Conservation (phyloP, 1,284 basidiomycete genomes). For the Hypsizygus ulmarius region DNA sequence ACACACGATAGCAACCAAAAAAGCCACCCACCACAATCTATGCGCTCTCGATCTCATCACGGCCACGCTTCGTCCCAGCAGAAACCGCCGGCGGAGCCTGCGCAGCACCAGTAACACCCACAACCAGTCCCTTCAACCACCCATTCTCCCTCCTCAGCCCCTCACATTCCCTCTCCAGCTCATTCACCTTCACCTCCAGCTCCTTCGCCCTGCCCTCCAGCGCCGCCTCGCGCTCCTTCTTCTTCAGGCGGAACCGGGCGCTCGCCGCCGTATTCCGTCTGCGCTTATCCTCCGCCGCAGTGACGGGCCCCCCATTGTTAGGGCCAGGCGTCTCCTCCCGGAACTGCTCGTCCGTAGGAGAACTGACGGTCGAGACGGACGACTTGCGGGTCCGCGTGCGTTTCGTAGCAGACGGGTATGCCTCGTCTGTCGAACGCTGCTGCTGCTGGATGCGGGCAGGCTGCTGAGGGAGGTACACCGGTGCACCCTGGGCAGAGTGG, state of each 20-base stretch:
- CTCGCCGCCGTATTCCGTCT: conserved; percentile 94
- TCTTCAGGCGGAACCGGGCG: conserved; percentile 97
- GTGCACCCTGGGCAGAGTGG: conserved; percentile 38
- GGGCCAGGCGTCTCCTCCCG: conserved; percentile 11
- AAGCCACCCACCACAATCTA: conserved; percentile 2
- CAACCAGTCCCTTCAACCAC: conserved; percentile 91
- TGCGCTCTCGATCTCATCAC: conserved; percentile 18
- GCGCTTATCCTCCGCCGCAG: conserved; percentile 84
- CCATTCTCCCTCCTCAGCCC: conserved; percentile 90
- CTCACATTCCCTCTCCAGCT: conserved; percentile 90
- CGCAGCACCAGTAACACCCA: conserved; percentile 77
- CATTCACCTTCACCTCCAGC: conserved; percentile 78
- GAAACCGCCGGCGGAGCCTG: conserved; percentile 28
- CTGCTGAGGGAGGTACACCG: conserved; percentile 16
- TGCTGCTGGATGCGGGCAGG: not conserved
- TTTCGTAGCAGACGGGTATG: conserved; percentile 41
- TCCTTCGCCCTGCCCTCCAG: conserved; percentile 89
- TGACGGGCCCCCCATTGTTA: conserved; percentile 29
- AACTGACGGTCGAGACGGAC: conserved; percentile 37
- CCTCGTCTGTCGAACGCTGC: conserved; percentile 21
- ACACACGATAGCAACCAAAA: too few species aligned
- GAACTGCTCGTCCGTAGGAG: conserved; percentile 25
- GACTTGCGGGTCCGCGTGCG: conserved; percentile 53
- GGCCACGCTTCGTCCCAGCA: conserved; percentile 20
- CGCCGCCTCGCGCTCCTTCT: conserved; percentile 96